Conservation (phyloP, 306 rosid species). For the Vicia faba region DNA sequence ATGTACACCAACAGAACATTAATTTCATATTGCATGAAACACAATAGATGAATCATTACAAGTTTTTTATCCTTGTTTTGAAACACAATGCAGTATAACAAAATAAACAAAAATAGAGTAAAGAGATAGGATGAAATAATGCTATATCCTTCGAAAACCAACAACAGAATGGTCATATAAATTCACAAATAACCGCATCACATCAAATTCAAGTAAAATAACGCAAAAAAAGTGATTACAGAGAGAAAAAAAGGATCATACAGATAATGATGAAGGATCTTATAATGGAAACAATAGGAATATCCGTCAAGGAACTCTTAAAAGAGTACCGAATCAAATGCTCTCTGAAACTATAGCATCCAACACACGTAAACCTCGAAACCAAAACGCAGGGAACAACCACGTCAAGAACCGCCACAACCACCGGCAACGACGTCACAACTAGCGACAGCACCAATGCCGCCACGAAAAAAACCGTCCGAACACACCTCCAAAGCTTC, state of each 20-base stretch:
- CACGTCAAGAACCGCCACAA: conserved; percentile 77
- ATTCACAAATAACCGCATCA: not conserved
- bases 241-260: conserved; percentile 41
- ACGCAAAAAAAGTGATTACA: not conserved
- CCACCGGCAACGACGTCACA: conserved; percentile 82
- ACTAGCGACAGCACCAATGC: conserved; percentile 88
- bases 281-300: conserved; percentile 86
- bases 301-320: conserved; percentile 87
- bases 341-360: conserved; percentile 68
- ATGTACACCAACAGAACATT: too few relatives aligned
- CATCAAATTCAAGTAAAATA: not conserved
- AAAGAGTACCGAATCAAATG: conserved; percentile 83
- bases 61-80: not conserved
- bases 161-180: not conserved
- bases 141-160: conserved; percentile 25
- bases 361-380: conserved; percentile 85
- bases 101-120: not conserved
- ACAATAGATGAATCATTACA: not conserved
- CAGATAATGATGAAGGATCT: conserved; percentile 85
- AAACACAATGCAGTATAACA: not conserved
- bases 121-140: too few relatives aligned
- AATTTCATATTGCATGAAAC: not conserved
- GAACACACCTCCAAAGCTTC: conserved; percentile 67
- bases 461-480: conserved; percentile 87
- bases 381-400: conserved; percentile 78